Conservation (phyloP, 129 eudicot species). For the Scalesia atractyloides region DNA sequence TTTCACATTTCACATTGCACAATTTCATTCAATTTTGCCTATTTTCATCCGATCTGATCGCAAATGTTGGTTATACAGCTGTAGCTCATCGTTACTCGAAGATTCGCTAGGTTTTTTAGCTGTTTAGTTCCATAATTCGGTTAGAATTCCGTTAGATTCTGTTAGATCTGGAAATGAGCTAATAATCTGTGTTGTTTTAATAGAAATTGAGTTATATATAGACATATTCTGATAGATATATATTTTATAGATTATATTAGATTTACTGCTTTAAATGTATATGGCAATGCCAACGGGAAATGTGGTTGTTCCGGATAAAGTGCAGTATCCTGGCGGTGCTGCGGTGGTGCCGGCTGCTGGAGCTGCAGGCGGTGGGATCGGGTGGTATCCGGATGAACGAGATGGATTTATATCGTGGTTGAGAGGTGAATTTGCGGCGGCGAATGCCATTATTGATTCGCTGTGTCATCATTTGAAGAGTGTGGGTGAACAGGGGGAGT, state of each 20-base stretch:
- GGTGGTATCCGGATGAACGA: slow-evolving; percentile 61
- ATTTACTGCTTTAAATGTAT: slow-evolving; percentile 10
- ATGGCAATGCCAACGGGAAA: slow-evolving; percentile 76
- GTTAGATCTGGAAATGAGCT: slow-evolving; percentile 47
- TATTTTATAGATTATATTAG: not conserved
- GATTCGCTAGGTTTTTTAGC: slow-evolving; percentile 16
- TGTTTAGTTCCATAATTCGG: not conserved
- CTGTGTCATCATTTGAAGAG: slow-evolving; percentile 69
- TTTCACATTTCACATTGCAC: slow-evolving; percentile 22
- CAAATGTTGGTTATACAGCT: not conserved
- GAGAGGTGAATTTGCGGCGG: slow-evolving; percentile 88
- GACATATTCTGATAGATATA: no score
- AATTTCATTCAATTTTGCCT: slow-evolving; percentile 13
- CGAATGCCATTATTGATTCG: slow-evolving; percentile 80
- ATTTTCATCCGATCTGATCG: slow-evolving; percentile 16
- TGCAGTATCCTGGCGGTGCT: slow-evolving; percentile 46
- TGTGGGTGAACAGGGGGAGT: slow-evolving; percentile 64
- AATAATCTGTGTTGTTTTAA: not conserved
- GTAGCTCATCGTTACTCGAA: slow-evolving; percentile 15
- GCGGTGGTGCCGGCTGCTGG: slow-evolving; percentile 30
- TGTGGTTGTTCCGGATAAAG: slow-evolving; percentile 60
- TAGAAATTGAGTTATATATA: not conserved
- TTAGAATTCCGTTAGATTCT: slow-evolving; percentile 24
- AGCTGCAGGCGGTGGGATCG: slow-evolving; percentile 31
- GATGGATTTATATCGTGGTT: slow-evolving; percentile 74